Evolutionary conservation across 2,329 filamentous ascomycete species (phyloP).

Genomic region (Sporothrix schenckii): DNA sequence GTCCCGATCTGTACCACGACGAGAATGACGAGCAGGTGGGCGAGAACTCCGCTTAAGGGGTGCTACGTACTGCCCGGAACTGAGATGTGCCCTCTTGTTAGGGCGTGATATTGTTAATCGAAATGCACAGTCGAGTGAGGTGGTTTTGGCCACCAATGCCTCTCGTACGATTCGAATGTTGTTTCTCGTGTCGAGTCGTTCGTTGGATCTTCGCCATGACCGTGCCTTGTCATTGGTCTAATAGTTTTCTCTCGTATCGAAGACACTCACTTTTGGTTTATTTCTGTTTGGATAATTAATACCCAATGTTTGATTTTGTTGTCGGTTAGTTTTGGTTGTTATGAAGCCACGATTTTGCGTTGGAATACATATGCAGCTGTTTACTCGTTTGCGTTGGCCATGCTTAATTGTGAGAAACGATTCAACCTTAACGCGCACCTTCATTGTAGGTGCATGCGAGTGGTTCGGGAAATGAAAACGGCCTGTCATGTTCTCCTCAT

Average conservation of each 20-base stretch:
- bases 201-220: neutral
- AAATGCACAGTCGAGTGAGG: too few species aligned
- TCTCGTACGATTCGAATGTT: neutral
- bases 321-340: conserved; percentile 5
- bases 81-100: too few species aligned
- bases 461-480: neutral
- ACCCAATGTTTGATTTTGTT: conserved; percentile 11
- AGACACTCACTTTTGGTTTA: neutral
- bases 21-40: conserved; percentile 24
- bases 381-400: neutral
- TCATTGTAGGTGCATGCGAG: neutral
- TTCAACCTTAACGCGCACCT: neutral
- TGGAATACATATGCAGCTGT: neutral
- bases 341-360: neutral
- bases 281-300: conserved; percentile 24
- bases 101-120: neutral
- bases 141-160: too few species aligned
- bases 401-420: neutral
- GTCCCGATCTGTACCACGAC: conserved; percentile 33
- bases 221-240: too few species aligned
- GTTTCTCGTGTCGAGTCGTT: neutral
- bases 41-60: neutral
- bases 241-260: neutral
- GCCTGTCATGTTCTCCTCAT: conserved; percentile 16
- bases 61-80: too few species aligned